Percentiles rank a stretch among this genome's conserved stretches.
Conservation (phyloP, 2,329 filamentous ascomycete genomes). For the Colletotrichum sp. region DNA sequence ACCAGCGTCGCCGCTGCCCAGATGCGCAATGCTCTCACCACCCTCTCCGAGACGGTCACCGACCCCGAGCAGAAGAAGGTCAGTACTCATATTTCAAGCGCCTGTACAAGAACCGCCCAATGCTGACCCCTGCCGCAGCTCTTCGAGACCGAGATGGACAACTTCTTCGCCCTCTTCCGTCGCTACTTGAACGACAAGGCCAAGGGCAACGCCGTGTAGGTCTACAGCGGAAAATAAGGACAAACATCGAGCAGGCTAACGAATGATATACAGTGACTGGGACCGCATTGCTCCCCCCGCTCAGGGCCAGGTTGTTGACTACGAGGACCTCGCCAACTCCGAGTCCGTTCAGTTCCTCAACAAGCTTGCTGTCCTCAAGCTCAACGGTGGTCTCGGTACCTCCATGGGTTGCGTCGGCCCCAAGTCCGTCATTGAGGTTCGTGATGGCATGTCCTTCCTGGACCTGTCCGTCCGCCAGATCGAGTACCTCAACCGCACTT, state of each 20-base stretch:
- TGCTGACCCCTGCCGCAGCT: constrained; percentile 56
- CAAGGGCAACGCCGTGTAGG: constrained; percentile 89
- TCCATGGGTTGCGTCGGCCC: constrained; percentile 99
- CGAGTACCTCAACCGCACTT: constrained; percentile 98
- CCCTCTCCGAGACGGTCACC: constrained; percentile 86
- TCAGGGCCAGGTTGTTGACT: constrained; percentile 92
- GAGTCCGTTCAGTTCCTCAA: constrained; percentile 93
- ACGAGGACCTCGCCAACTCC: constrained; percentile 86
- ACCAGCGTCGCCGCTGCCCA: constrained; percentile 97
- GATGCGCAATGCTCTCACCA: constrained; percentile 98
- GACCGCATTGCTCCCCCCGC: constrained; percentile 95
- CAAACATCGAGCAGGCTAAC: constrained; percentile 22
- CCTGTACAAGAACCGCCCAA: neutral
- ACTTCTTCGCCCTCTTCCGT: constrained; percentile 99
- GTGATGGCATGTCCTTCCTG: constrained; percentile 99
- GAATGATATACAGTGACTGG: constrained; percentile 73
- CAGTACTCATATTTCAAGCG: constrained; percentile 30
- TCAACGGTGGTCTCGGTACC: constrained; percentile 98
- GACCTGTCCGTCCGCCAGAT: constrained; percentile 98
- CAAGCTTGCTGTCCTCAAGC: constrained; percentile 98
- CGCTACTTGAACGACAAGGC: constrained; percentile 99
- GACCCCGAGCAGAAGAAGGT: constrained; percentile 87
- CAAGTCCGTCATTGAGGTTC: constrained; percentile 99
- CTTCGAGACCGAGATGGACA: constrained; percentile 99
- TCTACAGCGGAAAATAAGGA: constrained; percentile 21